phyloP scores from a whole-genome alignment of 768 basidiomycete species.

The Kwoniella botswanensis region DNA sequence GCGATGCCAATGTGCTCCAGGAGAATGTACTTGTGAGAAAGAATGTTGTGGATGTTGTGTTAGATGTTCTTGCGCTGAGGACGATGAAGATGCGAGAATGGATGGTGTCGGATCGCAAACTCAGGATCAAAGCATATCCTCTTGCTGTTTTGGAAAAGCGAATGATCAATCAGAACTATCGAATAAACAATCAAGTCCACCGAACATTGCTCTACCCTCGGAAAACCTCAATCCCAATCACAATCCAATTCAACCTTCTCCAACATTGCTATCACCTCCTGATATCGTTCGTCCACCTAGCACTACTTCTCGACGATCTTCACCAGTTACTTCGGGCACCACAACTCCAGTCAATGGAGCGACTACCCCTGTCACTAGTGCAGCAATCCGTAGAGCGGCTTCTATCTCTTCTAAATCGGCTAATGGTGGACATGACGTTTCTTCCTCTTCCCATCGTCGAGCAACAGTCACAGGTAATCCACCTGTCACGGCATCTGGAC shows the following conservation, averaged over 20 bases:
- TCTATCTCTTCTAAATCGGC: conserved; percentile 23
- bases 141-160: conserved; percentile 17
- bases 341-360: conserved; percentile 4
- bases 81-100: conserved; percentile 33
- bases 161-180: background rate
- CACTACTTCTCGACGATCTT: conserved; percentile 6
- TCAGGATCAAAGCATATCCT: background rate
- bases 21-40: conserved; percentile 54
- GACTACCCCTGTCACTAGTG: background rate
- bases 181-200: background rate
- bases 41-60: conserved; percentile 58
- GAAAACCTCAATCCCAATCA: background rate
- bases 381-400: conserved; percentile 20
- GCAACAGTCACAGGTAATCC: conserved; percentile 35
- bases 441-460: conserved; percentile 25
- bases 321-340: background rate
- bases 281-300: conserved; percentile 8
- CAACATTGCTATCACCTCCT: conserved; percentile 22
- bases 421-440: background rate
- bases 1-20: conserved; percentile 55
- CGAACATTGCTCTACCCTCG: background rate
- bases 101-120: background rate
- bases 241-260: conserved; percentile 1
- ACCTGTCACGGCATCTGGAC: conserved; percentile 28
- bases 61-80: conserved; percentile 50